A percentile compares a stretch with the other conserved stretches of the same genome.
Conservation (phyloP, 2,329 filamentous ascomycete genomes). For the Zymoseptoria tritici region DNA sequence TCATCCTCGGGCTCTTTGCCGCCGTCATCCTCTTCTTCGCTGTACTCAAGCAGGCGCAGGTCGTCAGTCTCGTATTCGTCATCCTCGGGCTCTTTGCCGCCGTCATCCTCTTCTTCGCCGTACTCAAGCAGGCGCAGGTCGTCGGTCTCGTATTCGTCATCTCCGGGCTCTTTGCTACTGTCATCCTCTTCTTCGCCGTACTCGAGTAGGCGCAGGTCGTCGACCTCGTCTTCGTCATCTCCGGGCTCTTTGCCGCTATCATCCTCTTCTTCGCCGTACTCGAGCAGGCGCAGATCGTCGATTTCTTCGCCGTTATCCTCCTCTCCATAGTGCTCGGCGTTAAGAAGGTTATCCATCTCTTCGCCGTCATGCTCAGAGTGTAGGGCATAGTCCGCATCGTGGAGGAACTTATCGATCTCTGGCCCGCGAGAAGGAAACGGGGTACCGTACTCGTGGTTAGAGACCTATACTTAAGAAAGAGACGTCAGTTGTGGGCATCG, state of each 20-base stretch:
- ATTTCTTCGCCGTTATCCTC: background rate
- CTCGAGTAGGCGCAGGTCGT: background rate
- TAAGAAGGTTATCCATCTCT: background rate
- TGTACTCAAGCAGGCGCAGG: background rate
- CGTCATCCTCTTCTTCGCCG: background rate
- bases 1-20: background rate
- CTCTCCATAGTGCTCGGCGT: conserved; percentile 21
- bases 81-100: background rate
- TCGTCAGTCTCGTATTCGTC: background rate
- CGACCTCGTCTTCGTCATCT: background rate
- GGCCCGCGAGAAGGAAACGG: too few relatives aligned
- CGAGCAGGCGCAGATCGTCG: background rate
- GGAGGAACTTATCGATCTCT: too few relatives aligned
- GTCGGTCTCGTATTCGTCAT: background rate
- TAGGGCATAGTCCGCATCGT: too few relatives aligned
- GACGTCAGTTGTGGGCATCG: too few relatives aligned
- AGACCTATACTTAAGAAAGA: too few relatives aligned
- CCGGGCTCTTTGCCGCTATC: background rate
- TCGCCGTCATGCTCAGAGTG: background rate
- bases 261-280: background rate
- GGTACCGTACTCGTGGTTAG: too few relatives aligned
- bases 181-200: background rate
- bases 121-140: background rate
- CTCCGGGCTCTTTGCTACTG: background rate
- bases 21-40: background rate